A percentile compares a stretch with the other conserved stretches of the same genome.
These are phyloP conservation scores for Cutaneotrichosporon daszewskae DNA, from an alignment of 1,284 basidiomycete genomes.

Conservation along the genomic window DNA sequence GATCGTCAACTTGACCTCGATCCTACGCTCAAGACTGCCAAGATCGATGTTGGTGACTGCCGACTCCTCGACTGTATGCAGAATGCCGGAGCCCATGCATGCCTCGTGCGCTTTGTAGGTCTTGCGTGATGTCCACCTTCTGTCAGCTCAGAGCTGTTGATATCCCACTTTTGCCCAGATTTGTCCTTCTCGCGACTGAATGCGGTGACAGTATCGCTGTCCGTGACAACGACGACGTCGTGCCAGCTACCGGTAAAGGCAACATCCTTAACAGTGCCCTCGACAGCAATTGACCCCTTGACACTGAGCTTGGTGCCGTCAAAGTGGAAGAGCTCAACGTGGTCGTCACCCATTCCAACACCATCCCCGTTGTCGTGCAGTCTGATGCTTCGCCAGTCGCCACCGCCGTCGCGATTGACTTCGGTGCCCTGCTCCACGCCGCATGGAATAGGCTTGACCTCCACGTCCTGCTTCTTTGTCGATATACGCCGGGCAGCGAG, in stretches of 20 bases:
- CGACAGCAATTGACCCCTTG: slow-evolving; percentile 14
- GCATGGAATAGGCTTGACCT: slow-evolving; percentile 1
- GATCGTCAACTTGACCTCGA: not conserved
- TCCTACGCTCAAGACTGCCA: slow-evolving; percentile 3
- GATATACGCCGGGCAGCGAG: slow-evolving; percentile 20
- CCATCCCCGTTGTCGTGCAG: slow-evolving; percentile 29
- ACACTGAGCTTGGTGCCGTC: slow-evolving; percentile 27
- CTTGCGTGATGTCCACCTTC: slow-evolving; percentile 4
- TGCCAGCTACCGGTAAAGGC: slow-evolving; percentile 18
- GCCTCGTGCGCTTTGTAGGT: slow-evolving; percentile 2
- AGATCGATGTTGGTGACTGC: slow-evolving; percentile 8
- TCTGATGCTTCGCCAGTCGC: slow-evolving; percentile 26
- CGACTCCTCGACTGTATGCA: not conserved
- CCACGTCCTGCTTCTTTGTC: not conserved
- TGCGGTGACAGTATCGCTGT: slow-evolving; percentile 8
- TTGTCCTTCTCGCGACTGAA: slow-evolving; percentile 1
- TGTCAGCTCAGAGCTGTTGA: not conserved
- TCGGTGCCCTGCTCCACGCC: slow-evolving; percentile 35
- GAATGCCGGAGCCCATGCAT: not conserved
- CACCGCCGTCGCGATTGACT: slow-evolving; percentile 35
- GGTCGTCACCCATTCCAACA: slow-evolving; percentile 22
- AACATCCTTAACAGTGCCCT: slow-evolving; percentile 9
- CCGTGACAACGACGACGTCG: slow-evolving; percentile 14
- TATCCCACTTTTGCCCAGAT: not conserved
- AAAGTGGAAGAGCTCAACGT: slow-evolving; percentile 28